Evolutionary conservation across 768 basidiomycete species (phyloP), one percentile per base, ranked within the genome.

Genomic region (Rhizopogon sp.): DNA sequence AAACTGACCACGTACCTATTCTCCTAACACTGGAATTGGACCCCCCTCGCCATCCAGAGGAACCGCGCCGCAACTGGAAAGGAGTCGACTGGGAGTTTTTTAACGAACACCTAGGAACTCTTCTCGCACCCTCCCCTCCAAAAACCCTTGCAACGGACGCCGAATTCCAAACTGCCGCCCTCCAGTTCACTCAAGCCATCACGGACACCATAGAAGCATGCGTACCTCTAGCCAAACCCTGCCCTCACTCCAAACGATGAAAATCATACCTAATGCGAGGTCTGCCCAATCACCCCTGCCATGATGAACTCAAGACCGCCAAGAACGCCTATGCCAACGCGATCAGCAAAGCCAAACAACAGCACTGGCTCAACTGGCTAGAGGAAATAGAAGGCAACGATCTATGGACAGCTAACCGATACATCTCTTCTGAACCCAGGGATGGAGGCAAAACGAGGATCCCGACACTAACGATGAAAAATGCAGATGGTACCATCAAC

Each of bases 171-270:
- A 3, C 1, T 0, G 25, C 10, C 0, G 55, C 60, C 2, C 10
- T 37, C 1, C 7, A 6, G 1, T 43, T 74, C 0, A 60, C 56
- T 1, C 39, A 11, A 0, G 64, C 64, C 0, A 47, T 74, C 0
- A 43, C 61, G 13, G 39, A 50, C 0, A 60, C 60, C 0, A 61
- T 71, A 1, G 46, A 58, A 9, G 43, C 53, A 7, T 25, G 53
- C 6, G 64, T 70, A 0, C 71, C 69, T 0, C 20, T 45, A 1
- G 25, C 56, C 1, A 53, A 58, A 28, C 60, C 62, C 3, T 57
- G 52, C 4, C 66, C 64, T 1, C 64, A 64, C 52, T 29, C 55
- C 6, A 73, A 73, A 35, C 20, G 63, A 1, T 76, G 73, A 31
- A 31, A 4, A 45, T 53, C 55, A 14, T 51, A 50, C 39, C 35